Percentiles rank a stretch among this genome's conserved stretches.
Evolutionary conservation across 164 flowering plant species (phyloP).

Genomic region (Tinospora cordifolia): DNA sequence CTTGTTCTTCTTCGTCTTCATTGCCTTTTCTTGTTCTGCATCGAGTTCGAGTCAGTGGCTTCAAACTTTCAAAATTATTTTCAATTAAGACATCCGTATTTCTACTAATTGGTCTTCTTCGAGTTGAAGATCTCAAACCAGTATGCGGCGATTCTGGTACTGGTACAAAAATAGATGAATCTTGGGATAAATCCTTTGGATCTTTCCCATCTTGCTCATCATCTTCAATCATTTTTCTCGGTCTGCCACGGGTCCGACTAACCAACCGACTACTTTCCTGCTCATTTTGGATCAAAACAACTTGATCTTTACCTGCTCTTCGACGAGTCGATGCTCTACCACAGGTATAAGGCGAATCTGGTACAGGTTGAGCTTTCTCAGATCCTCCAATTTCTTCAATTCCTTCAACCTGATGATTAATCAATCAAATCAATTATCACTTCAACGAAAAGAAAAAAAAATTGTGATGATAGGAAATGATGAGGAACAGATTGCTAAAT

Average conservation of each 20-base stretch:
- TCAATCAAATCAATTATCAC: background rate
- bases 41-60: slow-evolving; percentile 11
- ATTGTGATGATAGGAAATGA: background rate
- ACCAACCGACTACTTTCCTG: slow-evolving; percentile 8
- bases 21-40: slow-evolving; percentile 9
- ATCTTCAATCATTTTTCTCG: slow-evolving; percentile 11
- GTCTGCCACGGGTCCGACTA: slow-evolving; percentile 11
- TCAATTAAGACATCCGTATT: slow-evolving; percentile 1
- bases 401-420: slow-evolving; percentile 23
- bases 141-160: background rate
- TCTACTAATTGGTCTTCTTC: slow-evolving; percentile 3
- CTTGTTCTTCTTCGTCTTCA: slow-evolving; percentile 8
- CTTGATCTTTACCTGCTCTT: slow-evolving; percentile 3
- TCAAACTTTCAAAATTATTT: slow-evolving; percentile 10
- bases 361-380: background rate
- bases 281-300: slow-evolving; percentile 6
- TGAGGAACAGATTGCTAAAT: background rate
- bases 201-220: slow-evolving; percentile 13
- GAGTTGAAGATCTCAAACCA: background rate
- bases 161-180: background rate
- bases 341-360: slow-evolving; percentile 11
- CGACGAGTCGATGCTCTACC: slow-evolving; percentile 13
- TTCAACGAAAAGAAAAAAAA: background rate
- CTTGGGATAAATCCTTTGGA: background rate
- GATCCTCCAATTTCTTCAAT: slow-evolving; percentile 16